Conservation (phyloP, 305 asterid genomes). For the Lippia alba region DNA sequence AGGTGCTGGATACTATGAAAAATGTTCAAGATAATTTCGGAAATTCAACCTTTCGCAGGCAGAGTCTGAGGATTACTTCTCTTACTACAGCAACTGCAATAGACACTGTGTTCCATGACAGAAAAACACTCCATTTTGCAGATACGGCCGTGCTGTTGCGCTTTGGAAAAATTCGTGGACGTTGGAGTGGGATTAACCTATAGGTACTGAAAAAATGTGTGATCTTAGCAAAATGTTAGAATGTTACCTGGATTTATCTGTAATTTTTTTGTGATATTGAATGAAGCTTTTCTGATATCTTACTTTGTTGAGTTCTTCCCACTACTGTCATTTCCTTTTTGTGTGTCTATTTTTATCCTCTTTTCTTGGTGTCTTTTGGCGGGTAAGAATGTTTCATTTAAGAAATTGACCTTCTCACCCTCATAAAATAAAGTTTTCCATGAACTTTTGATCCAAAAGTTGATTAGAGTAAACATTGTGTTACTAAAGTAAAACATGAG, state of each 20-base stretch:
- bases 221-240: slow-evolving; percentile 18
- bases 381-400: too few species aligned
- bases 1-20: slow-evolving; percentile 70
- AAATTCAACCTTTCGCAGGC: slow-evolving; percentile 24
- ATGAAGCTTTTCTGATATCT: neutral
- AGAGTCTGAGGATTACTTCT: slow-evolving; percentile 17
- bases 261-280: slow-evolving; percentile 27
- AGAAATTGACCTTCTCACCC: too few species aligned
- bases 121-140: slow-evolving; percentile 36
- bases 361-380: too few species aligned
- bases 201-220: slow-evolving; percentile 26
- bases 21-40: slow-evolving; percentile 12
- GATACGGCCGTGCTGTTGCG: slow-evolving; percentile 11
- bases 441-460: too few species aligned
- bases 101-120: slow-evolving; percentile 20
- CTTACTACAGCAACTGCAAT: slow-evolving; percentile 24
- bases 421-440: too few species aligned
- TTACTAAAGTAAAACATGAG: too few species aligned
- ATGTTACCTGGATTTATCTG: slow-evolving; percentile 29
- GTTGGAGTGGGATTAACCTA: slow-evolving; percentile 11
- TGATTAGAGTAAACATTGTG: too few species aligned
- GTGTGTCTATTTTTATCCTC: neutral
- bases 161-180: neutral
- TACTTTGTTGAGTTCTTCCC: neutral
- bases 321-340: neutral